Evolutionary conservation across 306 rosid species (phyloP).

Genomic region (Rubus idaeus): DNA sequence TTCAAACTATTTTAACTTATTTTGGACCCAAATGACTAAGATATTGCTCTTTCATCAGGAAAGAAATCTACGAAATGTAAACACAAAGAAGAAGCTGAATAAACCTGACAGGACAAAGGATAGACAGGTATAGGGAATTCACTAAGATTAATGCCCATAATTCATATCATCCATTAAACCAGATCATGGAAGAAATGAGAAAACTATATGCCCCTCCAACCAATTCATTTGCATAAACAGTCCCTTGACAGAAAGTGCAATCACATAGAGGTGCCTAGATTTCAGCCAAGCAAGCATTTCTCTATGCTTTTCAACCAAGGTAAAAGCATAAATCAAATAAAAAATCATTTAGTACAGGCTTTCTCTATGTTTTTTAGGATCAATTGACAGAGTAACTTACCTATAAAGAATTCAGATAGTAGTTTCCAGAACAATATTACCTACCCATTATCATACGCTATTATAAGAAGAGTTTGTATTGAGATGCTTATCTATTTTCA

Average conservation of each 20-base stretch:
- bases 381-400: slow-evolving; percentile 3
- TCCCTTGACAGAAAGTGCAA: background rate
- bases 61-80: no score
- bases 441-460: background rate
- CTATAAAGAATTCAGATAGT: background rate
- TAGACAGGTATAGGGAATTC: background rate
- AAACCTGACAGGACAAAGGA: background rate
- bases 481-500: background rate
- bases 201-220: background rate
- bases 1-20: no score
- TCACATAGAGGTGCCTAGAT: background rate
- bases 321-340: background rate
- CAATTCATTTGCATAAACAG: background rate
- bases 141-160: background rate
- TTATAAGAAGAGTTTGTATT: background rate
- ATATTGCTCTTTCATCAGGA: no score
- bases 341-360: background rate
- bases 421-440: background rate
- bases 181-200: background rate
- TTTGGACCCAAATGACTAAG: background rate
- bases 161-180: background rate
- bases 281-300: background rate
- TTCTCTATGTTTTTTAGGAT: background rate
- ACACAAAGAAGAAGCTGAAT: background rate
- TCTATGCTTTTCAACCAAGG: background rate